Conservation (phyloP, 352 stramenopile genomes). For the Phytophthora ohioensis region DNA sequence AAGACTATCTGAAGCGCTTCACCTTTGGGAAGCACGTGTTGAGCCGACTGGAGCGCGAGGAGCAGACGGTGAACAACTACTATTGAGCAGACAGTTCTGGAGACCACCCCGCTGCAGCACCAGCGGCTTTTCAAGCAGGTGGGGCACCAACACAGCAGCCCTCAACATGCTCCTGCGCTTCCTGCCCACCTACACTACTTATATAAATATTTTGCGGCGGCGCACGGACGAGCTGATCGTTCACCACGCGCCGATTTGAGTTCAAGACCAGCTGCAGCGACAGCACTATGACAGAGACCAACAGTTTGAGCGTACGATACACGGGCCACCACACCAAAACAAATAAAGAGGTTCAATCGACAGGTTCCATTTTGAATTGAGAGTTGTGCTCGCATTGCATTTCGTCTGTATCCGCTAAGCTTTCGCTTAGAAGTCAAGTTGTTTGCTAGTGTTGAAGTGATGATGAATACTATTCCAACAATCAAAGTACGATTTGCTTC, state of each 20-base stretch:
- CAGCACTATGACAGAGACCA: constrained; percentile 35
- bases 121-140: constrained; percentile 26
- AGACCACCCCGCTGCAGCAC: constrained; percentile 15
- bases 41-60: constrained; percentile 54
- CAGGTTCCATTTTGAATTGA: constrained; percentile 26
- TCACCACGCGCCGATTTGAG: constrained; percentile 32
- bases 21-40: constrained; percentile 95
- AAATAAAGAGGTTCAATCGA: constrained; percentile 41
- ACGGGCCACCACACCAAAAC: constrained; percentile 39
- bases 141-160: constrained; percentile 31
- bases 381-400: background rate
- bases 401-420: too few relatives aligned
- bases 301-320: constrained; percentile 48
- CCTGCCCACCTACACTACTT: constrained; percentile 40
- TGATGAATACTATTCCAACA: background rate
- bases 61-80: constrained; percentile 36
- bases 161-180: constrained; percentile 39
- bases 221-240: constrained; percentile 30
- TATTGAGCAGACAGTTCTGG: constrained; percentile 38
- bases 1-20: constrained; percentile 92
- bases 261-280: constrained; percentile 37
- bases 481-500: constrained; percentile 1
- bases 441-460: background rate
- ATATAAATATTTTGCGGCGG: constrained; percentile 58
- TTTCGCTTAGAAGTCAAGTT: background rate